Base-by-base conservation (phyloP, 371 early-diverging fungal species). In the Nematocida ausubeli region DNA sequence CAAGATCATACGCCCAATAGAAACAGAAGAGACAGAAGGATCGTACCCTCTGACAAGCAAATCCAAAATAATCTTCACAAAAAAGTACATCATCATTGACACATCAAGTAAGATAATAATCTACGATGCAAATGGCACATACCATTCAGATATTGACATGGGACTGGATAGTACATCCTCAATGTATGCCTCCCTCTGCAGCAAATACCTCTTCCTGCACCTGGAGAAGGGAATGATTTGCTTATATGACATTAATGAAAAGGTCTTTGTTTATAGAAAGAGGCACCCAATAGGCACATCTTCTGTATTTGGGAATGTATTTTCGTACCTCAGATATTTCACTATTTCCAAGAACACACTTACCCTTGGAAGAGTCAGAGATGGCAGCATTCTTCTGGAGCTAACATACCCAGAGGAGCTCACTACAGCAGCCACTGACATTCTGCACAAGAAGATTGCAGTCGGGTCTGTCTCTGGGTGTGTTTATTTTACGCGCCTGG, bases 371-470 rank as follows among this genome's bases (percentile, higher is more conserved):
- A 70, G 67, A 49, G 56, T 51, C 6, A 6, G 30, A 19, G 52
- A 51, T 52, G 55, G 55, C 35, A 3, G 28, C 3, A 55, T 67
- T 34, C 63, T 75, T 7, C 22, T 75, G 16, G 65, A 64, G 7
- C 34, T 75, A 24, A 19, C 67, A 19, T 75, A 50, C 32, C 78
- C 78, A 16, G 65, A 64, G 34, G 55, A 66, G 32, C 6, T 75
- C 14, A 4, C 37, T 3, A 0, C 24, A 7, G 78, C 39, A 12
- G 9, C 78, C 30, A 65, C 63, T 16, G 78, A 75, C 34, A 47
- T 39, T 66, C 58, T 75, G 5, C 66, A 75, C 1, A 49, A 34
- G 12, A 1, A 32, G 37, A 5, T 75, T 35, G 24, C 40, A n/a
- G 50, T 63, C 7, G 66, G 54, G 1, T 32, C 35, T 1, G 26